Evolutionary conservation across 2,329 filamentous ascomycete species (phyloP).

Genomic region (Amesomyces nigricolor): DNA sequence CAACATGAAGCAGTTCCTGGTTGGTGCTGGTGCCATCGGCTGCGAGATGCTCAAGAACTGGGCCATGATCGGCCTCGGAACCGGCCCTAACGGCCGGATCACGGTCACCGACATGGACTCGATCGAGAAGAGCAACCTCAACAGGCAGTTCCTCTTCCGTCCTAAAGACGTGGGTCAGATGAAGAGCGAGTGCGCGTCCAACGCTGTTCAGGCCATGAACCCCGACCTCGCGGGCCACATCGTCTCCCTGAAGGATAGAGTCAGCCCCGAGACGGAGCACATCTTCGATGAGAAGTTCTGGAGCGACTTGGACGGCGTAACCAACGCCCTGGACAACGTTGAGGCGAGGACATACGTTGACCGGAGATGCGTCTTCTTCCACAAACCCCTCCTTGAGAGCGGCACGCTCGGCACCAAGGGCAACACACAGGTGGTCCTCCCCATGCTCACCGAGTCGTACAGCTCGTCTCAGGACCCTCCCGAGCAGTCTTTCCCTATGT

Average conservation of each 20-base stretch:
- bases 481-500: slow-evolving; percentile 99
- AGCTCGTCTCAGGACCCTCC: slow-evolving; percentile 92
- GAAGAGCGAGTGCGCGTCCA: slow-evolving; percentile 92
- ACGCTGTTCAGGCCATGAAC: slow-evolving; percentile 92
- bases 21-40: slow-evolving; percentile 93
- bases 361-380: slow-evolving; percentile 95
- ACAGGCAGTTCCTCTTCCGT: slow-evolving; percentile 94
- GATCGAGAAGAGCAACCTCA: slow-evolving; percentile 98
- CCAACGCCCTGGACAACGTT: slow-evolving; percentile 95
- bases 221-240: slow-evolving; percentile 86
- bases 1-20: slow-evolving; percentile 87
- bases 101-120: slow-evolving; percentile 96
- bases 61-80: slow-evolving; percentile 95
- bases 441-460: slow-evolving; percentile 90
- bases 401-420: slow-evolving; percentile 98
- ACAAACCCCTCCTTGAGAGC: slow-evolving; percentile 91
- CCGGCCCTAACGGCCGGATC: slow-evolving; percentile 82
- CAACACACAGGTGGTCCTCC: slow-evolving; percentile 94
- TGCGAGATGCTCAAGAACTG: slow-evolving; percentile 99
- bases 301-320: slow-evolving; percentile 80
- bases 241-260: slow-evolving; percentile 76
- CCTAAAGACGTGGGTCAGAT: slow-evolving; percentile 88
- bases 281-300: slow-evolving; percentile 95
- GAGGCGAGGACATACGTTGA: slow-evolving; percentile 96
- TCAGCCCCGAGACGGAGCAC: slow-evolving; percentile 85